A percentile compares a stretch with the other conserved stretches of the same genome.
phyloP scores from a whole-genome alignment of 1,139 yeast genomes.

The Groenewaldozyma auringiensis region DNA sequence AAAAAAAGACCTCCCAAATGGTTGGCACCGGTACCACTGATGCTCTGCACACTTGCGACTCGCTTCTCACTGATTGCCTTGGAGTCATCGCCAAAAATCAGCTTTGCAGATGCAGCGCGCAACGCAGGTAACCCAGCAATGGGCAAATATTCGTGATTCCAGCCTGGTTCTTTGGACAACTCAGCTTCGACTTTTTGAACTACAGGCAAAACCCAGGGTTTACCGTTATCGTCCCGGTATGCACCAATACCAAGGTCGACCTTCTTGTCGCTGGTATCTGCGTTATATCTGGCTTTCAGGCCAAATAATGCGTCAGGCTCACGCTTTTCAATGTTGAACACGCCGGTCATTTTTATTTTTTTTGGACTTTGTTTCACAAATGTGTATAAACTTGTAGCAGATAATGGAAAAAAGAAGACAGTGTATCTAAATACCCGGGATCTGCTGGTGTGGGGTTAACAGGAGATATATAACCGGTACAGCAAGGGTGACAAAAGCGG shows the following conservation, averaged over 20 bases:
- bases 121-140: slow-evolving; percentile 72
- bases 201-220: slow-evolving; percentile 84
- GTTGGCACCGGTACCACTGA: slow-evolving; percentile 94
- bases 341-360: slow-evolving; percentile 4
- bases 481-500: too few species aligned
- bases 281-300: slow-evolving; percentile 62
- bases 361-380: too few species aligned
- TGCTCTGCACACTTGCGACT: slow-evolving; percentile 71
- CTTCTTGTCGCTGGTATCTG: slow-evolving; percentile 49
- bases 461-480: background rate
- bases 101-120: slow-evolving; percentile 65
- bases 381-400: too few species aligned
- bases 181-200: slow-evolving; percentile 59
- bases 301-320: slow-evolving; percentile 53
- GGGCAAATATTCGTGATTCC: slow-evolving; percentile 88
- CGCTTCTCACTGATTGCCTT: slow-evolving; percentile 43
- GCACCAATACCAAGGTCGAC: slow-evolving; percentile 91
- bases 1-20: slow-evolving; percentile 80
- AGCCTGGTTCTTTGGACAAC: slow-evolving; percentile 47
- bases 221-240: slow-evolving; percentile 74
- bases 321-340: slow-evolving; percentile 24
- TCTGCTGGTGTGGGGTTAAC: background rate
- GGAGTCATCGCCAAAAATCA: slow-evolving; percentile 65
- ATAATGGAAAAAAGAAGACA: too few species aligned
- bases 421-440: background rate